Evolutionary conservation across 2,329 filamentous ascomycete species (phyloP).

Genomic region (Dothideomycetes sp.): DNA sequence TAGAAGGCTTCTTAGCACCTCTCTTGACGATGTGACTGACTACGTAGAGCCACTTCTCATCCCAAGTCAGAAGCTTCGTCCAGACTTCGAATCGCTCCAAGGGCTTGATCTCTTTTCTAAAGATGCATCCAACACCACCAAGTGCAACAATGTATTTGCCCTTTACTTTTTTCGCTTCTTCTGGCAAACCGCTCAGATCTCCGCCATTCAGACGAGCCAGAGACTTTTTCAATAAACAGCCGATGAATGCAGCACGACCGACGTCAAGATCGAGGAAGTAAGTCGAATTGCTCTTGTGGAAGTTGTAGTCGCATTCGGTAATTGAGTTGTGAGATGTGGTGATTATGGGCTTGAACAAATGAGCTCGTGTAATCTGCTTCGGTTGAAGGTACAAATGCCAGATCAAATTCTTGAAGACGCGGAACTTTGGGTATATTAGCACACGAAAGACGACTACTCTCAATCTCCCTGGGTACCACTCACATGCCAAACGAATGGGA

Average conservation of each 20-base stretch:
- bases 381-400: slow-evolving; percentile 40
- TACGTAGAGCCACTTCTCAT: slow-evolving; percentile 43
- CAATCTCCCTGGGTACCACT: background rate
- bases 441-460: background rate
- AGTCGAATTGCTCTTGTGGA: slow-evolving; percentile 75
- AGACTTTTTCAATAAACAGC: slow-evolving; percentile 39
- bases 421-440: slow-evolving; percentile 26
- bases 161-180: slow-evolving; percentile 20
- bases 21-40: slow-evolving; percentile 40
- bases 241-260: slow-evolving; percentile 70
- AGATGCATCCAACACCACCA: slow-evolving; percentile 39
- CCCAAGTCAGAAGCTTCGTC: slow-evolving; percentile 40
- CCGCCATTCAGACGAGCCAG: slow-evolving; percentile 30
- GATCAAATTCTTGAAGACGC: slow-evolving; percentile 37
- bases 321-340: slow-evolving; percentile 57
- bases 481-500: slow-evolving; percentile 69
- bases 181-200: slow-evolving; percentile 26
- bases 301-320: slow-evolving; percentile 77
- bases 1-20: slow-evolving; percentile 32
- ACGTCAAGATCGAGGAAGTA: slow-evolving; percentile 85
- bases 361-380: slow-evolving; percentile 41
- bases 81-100: slow-evolving; percentile 39
- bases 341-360: slow-evolving; percentile 65
- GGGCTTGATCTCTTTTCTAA: slow-evolving; percentile 39
- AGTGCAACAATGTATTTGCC: slow-evolving; percentile 34